Evolutionary conservation across 1,284 basidiomycete genomes (phyloP).

Genomic region (Ceratobasidium theobromae): DNA sequence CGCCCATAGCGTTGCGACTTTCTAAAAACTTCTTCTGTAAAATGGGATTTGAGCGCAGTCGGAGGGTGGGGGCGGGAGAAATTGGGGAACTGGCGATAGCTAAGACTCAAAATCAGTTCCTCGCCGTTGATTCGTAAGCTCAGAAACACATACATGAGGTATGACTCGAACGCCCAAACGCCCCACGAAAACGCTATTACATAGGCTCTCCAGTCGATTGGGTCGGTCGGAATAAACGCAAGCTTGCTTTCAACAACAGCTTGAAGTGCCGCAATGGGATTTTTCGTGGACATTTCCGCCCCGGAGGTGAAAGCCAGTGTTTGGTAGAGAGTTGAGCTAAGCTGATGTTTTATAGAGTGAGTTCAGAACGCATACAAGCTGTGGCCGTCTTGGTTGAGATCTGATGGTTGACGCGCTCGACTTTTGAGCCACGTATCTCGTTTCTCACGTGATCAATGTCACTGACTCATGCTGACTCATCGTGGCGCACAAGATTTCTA

Average conservation of each 20-base stretch:
- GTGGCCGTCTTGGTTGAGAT: not conserved
- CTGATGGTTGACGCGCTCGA: slow-evolving; percentile 6
- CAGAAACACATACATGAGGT: slow-evolving; percentile 65
- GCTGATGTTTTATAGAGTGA: not conserved
- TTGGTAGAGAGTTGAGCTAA: not conserved
- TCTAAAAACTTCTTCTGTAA: slow-evolving; percentile 71
- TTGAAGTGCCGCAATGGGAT: slow-evolving; percentile 26
- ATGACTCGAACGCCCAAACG: slow-evolving; percentile 81
- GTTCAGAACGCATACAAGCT: not conserved
- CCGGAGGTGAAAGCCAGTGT: not conserved
- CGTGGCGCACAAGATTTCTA: not conserved
- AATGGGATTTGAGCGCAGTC: slow-evolving; percentile 68
- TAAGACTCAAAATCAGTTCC: slow-evolving; percentile 40
- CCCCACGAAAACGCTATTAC: slow-evolving; percentile 74
- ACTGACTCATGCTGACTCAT: not conserved
- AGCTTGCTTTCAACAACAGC: slow-evolving; percentile 30
- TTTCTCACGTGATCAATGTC: not conserved
- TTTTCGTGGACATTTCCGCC: not conserved
- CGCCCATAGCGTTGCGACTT: slow-evolving; percentile 91
- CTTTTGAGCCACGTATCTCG: slow-evolving; percentile 29
- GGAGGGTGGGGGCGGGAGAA: slow-evolving; percentile 82
- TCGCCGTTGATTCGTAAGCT: not conserved
- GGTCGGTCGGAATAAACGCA: slow-evolving; percentile 36
- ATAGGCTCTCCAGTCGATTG: slow-evolving; percentile 70
- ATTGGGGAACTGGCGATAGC: slow-evolving; percentile 80